A percentile compares a stretch with the other conserved stretches of the same genome.
Conservation (phyloP, 2,329 filamentous ascomycete genomes). For the Talaromyces sp. region DNA sequence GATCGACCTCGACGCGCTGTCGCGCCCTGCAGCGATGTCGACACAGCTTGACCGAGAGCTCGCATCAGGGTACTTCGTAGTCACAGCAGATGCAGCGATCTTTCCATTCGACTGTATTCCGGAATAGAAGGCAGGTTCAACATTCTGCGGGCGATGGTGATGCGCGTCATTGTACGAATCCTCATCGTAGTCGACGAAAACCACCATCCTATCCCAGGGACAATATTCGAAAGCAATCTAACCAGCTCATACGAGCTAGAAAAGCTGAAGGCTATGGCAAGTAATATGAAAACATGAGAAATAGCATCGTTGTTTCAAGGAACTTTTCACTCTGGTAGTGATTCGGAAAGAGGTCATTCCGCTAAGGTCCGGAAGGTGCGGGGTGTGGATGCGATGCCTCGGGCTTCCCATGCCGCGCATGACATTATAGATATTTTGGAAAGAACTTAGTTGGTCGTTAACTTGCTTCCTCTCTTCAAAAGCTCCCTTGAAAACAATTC, state of each 20-base stretch:
- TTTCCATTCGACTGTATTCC: background rate
- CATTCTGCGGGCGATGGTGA: conserved; percentile 16
- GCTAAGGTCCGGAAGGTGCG: background rate
- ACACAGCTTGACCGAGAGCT: background rate
- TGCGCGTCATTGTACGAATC: conserved; percentile 28
- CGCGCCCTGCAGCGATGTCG: background rate
- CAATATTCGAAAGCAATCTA: background rate
- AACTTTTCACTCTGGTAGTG: background rate
- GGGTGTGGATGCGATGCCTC: background rate
- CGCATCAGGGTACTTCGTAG: background rate
- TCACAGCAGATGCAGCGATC: background rate
- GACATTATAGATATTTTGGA: background rate
- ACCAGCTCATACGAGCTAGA: conserved; percentile 13
- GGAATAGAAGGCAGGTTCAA: conserved; percentile 13
- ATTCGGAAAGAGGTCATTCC: background rate
- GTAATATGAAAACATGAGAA: background rate
- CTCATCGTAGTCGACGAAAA: conserved; percentile 43
- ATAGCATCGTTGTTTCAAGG: background rate
- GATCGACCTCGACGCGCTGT: background rate
- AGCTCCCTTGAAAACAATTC: background rate
- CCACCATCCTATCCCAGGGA: conserved; percentile 39
- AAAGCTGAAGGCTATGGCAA: background rate
- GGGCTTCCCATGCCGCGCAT: background rate
- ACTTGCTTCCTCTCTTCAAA: background rate
- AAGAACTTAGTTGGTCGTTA: background rate